Percentiles rank a stretch among this genome's conserved stretches.
Conservation (phyloP, 768 basidiomycete species). For the Paxillus involutus region DNA sequence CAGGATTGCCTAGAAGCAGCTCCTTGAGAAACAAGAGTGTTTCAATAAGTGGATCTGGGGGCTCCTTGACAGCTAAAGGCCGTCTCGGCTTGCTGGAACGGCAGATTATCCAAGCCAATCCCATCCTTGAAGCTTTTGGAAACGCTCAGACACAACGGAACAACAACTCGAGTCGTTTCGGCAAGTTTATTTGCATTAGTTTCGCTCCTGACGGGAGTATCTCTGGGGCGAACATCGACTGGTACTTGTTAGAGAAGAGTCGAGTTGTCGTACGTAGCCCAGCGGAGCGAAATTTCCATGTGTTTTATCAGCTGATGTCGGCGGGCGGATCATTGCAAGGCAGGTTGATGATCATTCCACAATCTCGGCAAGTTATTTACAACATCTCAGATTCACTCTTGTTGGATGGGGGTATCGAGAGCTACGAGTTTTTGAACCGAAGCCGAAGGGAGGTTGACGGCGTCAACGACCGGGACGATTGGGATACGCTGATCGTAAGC, state of each 20-base stretch:
- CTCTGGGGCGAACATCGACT: conserved; percentile 96
- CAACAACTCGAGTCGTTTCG: conserved; percentile 98
- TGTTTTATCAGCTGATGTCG: conserved; percentile 92
- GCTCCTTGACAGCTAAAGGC: conserved; percentile 59
- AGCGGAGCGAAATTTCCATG: conserved; percentile 92
- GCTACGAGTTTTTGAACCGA: conserved; percentile 91
- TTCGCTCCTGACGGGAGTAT: conserved; percentile 94
- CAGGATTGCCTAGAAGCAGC: conserved; percentile 67
- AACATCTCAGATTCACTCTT: conserved; percentile 60
- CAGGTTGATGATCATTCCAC: conserved; percentile 29
- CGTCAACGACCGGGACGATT: conserved; percentile 89
- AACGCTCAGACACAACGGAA: conserved; percentile 98
- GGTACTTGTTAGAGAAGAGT: conserved; percentile 98
- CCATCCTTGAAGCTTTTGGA: conserved; percentile 95
- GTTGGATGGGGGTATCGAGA: conserved; percentile 68
- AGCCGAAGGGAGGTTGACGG: conserved; percentile 93
- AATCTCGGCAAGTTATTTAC: conserved; percentile 8
- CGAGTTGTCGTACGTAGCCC: conserved; percentile 86
- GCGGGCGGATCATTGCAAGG: conserved; percentile 73
- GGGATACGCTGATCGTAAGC: conserved; percentile 71
- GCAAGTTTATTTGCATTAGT: conserved; percentile 95
- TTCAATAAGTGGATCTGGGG: conserved; percentile 43
- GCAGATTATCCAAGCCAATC: conserved; percentile 97
- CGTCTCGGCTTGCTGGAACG: conserved; percentile 87
- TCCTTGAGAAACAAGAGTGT: conserved; percentile 59